A percentile compares a stretch with the other conserved stretches of the same genome.
These are phyloP conservation scores for Ophioceras dolichostomum DNA, from an alignment of 2,329 filamentous ascomycete species.

Conservation along the genomic window DNA sequence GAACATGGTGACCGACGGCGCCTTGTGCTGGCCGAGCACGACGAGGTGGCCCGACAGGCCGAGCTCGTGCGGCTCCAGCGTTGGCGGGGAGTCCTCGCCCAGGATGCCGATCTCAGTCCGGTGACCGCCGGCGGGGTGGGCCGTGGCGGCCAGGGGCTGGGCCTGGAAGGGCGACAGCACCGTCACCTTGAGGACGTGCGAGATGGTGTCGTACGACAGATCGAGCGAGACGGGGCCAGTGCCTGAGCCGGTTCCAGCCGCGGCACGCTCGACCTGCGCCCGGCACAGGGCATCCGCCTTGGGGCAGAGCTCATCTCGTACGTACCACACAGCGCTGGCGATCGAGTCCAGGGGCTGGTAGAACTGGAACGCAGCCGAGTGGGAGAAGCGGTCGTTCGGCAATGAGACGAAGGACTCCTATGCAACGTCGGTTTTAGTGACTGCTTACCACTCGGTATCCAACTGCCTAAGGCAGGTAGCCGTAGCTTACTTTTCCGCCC, in stretches of 20 bases:
- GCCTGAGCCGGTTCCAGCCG: too few species aligned
- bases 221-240: slow-evolving; percentile 54
- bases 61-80: slow-evolving; percentile 58
- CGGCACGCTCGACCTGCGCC: slow-evolving; percentile 26
- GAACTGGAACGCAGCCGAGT: slow-evolving; percentile 56
- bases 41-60: slow-evolving; percentile 68
- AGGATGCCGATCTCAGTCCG: slow-evolving; percentile 75
- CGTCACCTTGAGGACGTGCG: slow-evolving; percentile 52
- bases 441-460: too few species aligned
- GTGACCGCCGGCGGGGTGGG: slow-evolving; percentile 25
- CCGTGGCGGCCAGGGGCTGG: slow-evolving; percentile 26
- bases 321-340: slow-evolving; percentile 37
- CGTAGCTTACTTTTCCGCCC: too few species aligned
- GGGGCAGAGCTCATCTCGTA: slow-evolving; percentile 38
- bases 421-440: not conserved
- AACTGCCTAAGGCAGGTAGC: too few species aligned
- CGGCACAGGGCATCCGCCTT: slow-evolving; percentile 34
- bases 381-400: slow-evolving; percentile 42
- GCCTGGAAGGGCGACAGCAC: slow-evolving; percentile 45
- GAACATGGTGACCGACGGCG: slow-evolving; percentile 67
- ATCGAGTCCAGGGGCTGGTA: slow-evolving; percentile 52
- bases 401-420: slow-evolving; percentile 51
- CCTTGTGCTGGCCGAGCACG: slow-evolving; percentile 62
- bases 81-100: slow-evolving; percentile 45
- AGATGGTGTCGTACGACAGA: slow-evolving; percentile 61